These are phyloP conservation scores for Neurospora sp. DNA, from an alignment of 495 filamentous ascomycete genomes.

Conservation along the genomic window DNA sequence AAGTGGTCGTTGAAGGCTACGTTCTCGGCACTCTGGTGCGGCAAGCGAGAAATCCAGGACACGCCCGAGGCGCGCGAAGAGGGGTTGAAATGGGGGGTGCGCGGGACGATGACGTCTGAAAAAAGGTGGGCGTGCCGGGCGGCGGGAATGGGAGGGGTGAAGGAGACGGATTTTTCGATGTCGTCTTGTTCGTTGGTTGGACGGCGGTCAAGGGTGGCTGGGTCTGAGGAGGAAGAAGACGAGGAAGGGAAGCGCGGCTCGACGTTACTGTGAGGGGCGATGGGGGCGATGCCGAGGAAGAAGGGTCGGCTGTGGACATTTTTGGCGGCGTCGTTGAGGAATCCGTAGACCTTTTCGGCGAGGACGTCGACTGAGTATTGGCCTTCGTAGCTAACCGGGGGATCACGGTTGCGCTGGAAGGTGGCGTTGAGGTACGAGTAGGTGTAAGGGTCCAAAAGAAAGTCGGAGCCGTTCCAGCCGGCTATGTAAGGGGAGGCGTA, in stretches of 20 bases:
- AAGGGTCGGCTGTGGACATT: conserved; percentile 43
- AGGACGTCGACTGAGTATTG: conserved; percentile 54
- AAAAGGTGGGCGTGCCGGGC: conserved; percentile 40
- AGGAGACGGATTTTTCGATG: conserved; percentile 15
- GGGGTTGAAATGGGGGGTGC: conserved; percentile 46
- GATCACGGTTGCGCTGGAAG: conserved; percentile 53
- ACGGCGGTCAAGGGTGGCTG: neutral
- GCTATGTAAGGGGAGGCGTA: conserved; percentile 47
- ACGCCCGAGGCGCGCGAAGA: conserved; percentile 41
- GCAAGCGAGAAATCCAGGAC: conserved; percentile 50
- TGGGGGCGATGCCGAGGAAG: conserved; percentile 57
- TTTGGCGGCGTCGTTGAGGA: conserved; percentile 51
- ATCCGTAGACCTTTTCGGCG: conserved; percentile 48
- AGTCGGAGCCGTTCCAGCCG: conserved; percentile 53
- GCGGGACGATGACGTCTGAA: conserved; percentile 35
- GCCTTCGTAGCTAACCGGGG: conserved; percentile 46
- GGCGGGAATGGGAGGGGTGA: conserved; percentile 44
- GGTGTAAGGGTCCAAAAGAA: conserved; percentile 62
- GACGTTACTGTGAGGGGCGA: conserved; percentile 56
- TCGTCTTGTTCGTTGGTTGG: neutral
- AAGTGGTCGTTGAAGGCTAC: conserved; percentile 60
- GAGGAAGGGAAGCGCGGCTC: neutral
- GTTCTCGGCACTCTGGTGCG: conserved; percentile 40
- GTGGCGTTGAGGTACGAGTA: conserved; percentile 61
- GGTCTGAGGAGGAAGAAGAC: neutral